Conservation (phyloP, 108 stramenopile genomes). For the Nitzschia sp. region DNA sequence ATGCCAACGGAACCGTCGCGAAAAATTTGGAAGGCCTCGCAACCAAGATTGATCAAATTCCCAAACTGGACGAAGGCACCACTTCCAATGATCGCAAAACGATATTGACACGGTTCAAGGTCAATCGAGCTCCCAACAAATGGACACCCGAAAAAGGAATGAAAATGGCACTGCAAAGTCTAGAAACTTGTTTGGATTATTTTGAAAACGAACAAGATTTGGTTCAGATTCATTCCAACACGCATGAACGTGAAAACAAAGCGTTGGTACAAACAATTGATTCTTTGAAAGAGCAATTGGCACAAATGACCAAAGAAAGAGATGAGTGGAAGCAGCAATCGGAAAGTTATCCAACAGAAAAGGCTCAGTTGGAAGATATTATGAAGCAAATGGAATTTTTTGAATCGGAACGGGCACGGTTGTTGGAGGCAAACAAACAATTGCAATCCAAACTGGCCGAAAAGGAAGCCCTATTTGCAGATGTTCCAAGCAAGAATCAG, state of each 20-base stretch:
- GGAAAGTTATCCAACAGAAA: neutral
- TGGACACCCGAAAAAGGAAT: neutral
- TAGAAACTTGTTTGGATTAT: neutral
- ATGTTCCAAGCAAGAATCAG: neutral
- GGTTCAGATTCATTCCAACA: neutral
- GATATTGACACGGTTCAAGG: neutral
- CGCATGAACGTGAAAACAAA: neutral
- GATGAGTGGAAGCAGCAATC: neutral
- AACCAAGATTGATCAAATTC: neutral
- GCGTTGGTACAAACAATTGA: neutral
- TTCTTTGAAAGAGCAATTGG: neutral
- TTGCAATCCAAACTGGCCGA: neutral
- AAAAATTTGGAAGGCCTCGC: neutral
- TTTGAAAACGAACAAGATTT: constrained; percentile 3
- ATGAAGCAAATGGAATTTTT: neutral
- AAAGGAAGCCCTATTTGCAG: neutral
- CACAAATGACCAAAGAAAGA: neutral
- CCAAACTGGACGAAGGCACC: neutral
- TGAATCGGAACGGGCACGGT: neutral
- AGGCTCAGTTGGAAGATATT: neutral
- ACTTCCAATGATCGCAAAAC: neutral
- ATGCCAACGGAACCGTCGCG: neutral
- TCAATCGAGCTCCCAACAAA: neutral
- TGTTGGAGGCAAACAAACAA: neutral
- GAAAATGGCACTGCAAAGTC: neutral